Conservation (phyloP, 2,329 filamentous ascomycete species). For the Apiospora aurea region DNA sequence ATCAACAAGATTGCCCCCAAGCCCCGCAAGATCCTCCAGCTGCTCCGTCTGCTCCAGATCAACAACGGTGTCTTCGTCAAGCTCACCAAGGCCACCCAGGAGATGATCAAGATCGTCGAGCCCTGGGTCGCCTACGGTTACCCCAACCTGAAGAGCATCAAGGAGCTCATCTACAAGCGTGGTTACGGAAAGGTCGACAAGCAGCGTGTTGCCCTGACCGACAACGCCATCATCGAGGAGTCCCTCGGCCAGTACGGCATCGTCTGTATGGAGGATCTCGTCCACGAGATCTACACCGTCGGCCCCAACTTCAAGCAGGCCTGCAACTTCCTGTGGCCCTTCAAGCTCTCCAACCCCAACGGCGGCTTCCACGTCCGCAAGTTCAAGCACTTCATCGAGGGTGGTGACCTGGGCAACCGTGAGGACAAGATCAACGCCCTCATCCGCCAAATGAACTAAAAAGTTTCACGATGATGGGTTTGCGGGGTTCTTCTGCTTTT, state of each 20-base stretch:
- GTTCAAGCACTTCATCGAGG: conserved; percentile 99
- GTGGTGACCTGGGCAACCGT: conserved; percentile 97
- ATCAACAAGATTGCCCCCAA: conserved; percentile 99
- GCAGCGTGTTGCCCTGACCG: conserved; percentile 94
- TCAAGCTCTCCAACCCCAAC: conserved; percentile 99
- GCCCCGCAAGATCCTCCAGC: conserved; percentile 99
- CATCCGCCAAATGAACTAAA: conserved; percentile 99
- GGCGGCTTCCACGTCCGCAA: conserved; percentile 96
- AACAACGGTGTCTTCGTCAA: conserved; percentile 99
- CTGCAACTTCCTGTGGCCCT: conserved; percentile 99
- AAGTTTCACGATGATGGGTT: conserved; percentile 34
- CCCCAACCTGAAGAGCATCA: conserved; percentile 98
- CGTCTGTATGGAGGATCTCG: conserved; percentile 98
- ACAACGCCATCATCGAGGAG: conserved; percentile 98
- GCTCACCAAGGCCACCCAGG: conserved; percentile 95
- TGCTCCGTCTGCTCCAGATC: conserved; percentile 99
- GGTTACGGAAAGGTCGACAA: conserved; percentile 99
- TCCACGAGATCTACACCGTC: conserved; percentile 99
- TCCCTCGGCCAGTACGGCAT: conserved; percentile 98
- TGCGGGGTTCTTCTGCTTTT: conserved; percentile 37
- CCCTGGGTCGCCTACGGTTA: conserved; percentile 99
- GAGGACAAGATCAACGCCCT: conserved; percentile 98
- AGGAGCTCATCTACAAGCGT: conserved; percentile 99
- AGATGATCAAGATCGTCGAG: conserved; percentile 99
- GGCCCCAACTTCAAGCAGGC: conserved; percentile 99